Percentiles rank a stretch among this genome's conserved stretches.
These are phyloP conservation scores for Epichloe scottii DNA, from an alignment of 2,329 filamentous ascomycete genomes.

Conservation along the genomic window DNA sequence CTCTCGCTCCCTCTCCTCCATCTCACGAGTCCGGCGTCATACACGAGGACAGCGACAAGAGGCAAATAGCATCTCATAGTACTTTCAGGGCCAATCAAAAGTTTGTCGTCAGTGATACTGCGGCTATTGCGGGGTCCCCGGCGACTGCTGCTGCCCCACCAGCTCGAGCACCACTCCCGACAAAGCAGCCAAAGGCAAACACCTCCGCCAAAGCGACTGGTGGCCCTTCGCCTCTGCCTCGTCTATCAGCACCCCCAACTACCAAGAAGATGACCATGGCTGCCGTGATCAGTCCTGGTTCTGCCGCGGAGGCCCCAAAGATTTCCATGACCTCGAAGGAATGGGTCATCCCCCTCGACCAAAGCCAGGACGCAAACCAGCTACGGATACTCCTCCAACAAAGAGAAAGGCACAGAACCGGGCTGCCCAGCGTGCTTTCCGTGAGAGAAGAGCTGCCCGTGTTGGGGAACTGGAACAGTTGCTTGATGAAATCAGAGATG, in stretches of 20 bases:
- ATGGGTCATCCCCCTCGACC: slow-evolving; percentile 79
- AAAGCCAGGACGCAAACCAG: slow-evolving; percentile 86
- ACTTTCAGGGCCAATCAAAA: neutral
- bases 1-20: slow-evolving; percentile 11
- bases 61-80: slow-evolving; percentile 1
- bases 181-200: slow-evolving; percentile 8
- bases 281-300: slow-evolving; percentile 30
- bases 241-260: slow-evolving; percentile 21
- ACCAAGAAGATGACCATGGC: slow-evolving; percentile 36
- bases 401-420: slow-evolving; percentile 93
- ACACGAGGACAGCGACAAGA: neutral
- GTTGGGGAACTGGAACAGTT: slow-evolving; percentile 65
- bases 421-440: slow-evolving; percentile 79
- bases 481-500: slow-evolving; percentile 47
- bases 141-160: slow-evolving; percentile 11
- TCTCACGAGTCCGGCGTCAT: neutral
- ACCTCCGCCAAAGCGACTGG: slow-evolving; percentile 15
- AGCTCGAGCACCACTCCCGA: slow-evolving; percentile 14
- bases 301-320: slow-evolving; percentile 30
- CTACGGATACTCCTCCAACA: slow-evolving; percentile 81
- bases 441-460: slow-evolving; percentile 73
- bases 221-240: slow-evolving; percentile 14
- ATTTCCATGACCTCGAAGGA: slow-evolving; percentile 63
- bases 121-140: slow-evolving; percentile 3
- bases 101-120: slow-evolving; percentile 9